These are phyloP conservation scores for Sporobolomyces phaffii DNA, from an alignment of 768 basidiomycete species.

Conservation along the genomic window DNA sequence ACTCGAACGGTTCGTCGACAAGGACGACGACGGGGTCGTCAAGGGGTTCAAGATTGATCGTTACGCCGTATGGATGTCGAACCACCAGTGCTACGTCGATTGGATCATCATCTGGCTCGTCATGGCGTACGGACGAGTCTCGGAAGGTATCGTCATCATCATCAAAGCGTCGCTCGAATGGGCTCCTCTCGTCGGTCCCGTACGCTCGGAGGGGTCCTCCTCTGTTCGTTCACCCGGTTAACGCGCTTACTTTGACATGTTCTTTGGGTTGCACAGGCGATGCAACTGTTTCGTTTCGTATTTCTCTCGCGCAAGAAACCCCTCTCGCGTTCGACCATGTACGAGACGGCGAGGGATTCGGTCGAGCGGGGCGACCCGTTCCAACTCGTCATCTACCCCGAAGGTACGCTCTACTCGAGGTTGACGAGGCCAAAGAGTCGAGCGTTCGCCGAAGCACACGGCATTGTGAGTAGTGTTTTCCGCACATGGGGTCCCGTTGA, in stretches of 20 bases:
- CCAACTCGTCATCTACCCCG: slow-evolving; percentile 83
- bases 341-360: background rate
- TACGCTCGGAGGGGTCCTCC: background rate
- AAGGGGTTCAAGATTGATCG: slow-evolving; percentile 64
- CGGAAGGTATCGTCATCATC: slow-evolving; percentile 76
- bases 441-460: slow-evolving; percentile 80
- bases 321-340: slow-evolving; percentile 8
- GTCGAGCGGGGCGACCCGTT: slow-evolving; percentile 51
- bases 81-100: slow-evolving; percentile 58
- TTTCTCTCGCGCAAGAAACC: slow-evolving; percentile 27
- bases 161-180: slow-evolving; percentile 84
- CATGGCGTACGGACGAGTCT: slow-evolving; percentile 63
- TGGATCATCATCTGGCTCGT: slow-evolving; percentile 78
- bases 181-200: slow-evolving; percentile 70
- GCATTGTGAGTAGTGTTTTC: slow-evolving; percentile 60
- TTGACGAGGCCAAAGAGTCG: slow-evolving; percentile 77
- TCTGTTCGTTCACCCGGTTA: background rate
- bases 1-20: slow-evolving; percentile 5
- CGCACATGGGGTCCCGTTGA: background rate
- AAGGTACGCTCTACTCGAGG: slow-evolving; percentile 86
- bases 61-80: slow-evolving; percentile 77
- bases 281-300: slow-evolving; percentile 34
- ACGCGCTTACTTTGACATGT: no score
- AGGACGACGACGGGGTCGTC: slow-evolving; percentile 55
- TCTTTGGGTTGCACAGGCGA: background rate